Evolutionary conservation across 2,329 filamentous ascomycete species (phyloP), one percentile per base, ranked within the genome.

Genomic region (Ophiostoma montium): DNA sequence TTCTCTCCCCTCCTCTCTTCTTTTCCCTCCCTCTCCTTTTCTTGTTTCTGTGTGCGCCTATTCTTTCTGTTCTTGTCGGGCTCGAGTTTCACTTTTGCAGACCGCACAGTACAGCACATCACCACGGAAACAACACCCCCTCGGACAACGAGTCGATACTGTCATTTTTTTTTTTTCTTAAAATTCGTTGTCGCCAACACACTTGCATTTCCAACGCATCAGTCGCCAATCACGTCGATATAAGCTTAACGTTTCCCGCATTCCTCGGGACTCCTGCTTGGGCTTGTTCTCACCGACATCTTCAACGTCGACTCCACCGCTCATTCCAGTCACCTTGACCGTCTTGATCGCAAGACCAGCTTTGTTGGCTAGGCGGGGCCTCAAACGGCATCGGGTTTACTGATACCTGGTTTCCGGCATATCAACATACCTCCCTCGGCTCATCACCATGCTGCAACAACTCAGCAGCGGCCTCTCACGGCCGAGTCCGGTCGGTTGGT

Each of bases 191-290:
- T 3, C 27, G 18, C 39, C 39, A 31, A 8, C 23, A 30, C 7
- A 23, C 12, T 42, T 43, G 47, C 47, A 31, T 11, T 6, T 23
- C 39, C 16, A 38, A 30, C 2, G n/a, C n/a, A 15, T 6, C 13
- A 12, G 48, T 43, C 32, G 31, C 35, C 27, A 42, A 30, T 42
- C 23, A 42, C 21, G 36, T 50, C 36, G 7, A 50, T 31, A 35
- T 46, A 50, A 50, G 48, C 42, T 46, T 50, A 42, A 32, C 15
- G 8, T 9, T 27, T 42, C 13, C 33, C 32, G 27, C 46, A 46
- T 51, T 48, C 50, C 50, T 45, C 27, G 30, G 39, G 11, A 12
- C 21, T 47, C 38, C 33, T 32, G 36, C 19, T 35, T 42, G 19
- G 9, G 35, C 45, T 21, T 33, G 18, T 49, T 31, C 49, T 33